Conservation (phyloP, 2,329 filamentous ascomycete genomes). For the Ophiostoma himal-ulmi region DNA sequence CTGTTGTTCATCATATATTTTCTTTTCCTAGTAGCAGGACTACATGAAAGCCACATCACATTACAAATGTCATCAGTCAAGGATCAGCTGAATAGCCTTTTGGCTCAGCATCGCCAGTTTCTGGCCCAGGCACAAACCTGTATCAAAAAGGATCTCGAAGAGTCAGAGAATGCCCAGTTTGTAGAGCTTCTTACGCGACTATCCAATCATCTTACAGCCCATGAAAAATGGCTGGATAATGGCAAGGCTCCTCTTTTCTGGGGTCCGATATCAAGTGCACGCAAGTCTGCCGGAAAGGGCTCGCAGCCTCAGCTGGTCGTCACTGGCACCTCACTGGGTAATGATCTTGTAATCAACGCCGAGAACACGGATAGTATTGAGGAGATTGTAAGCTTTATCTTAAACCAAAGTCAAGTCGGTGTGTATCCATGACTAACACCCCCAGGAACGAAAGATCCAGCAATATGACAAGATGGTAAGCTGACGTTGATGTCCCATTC, state of each 20-base stretch:
- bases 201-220: neutral
- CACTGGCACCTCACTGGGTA: neutral
- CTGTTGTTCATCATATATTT: neutral
- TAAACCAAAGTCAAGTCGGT: no score
- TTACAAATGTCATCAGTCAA: neutral
- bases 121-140: conserved; percentile 3
- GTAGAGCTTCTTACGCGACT: neutral
- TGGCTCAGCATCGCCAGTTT: conserved; percentile 18
- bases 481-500: no score
- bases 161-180: neutral
- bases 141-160: conserved; percentile 12
- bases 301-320: neutral
- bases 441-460: conserved; percentile 10
- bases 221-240: conserved; percentile 2
- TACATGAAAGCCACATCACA: neutral
- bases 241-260: neutral
- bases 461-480: conserved; percentile 22
- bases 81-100: neutral
- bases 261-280: conserved; percentile 11
- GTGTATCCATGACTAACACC: neutral
- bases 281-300: neutral
- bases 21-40: neutral
- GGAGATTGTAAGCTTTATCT: neutral
- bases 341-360: neutral
- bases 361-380: neutral